Evolutionary conservation across 208 protist species (phyloP).

Genomic region (Trypanosoma theileri): DNA sequence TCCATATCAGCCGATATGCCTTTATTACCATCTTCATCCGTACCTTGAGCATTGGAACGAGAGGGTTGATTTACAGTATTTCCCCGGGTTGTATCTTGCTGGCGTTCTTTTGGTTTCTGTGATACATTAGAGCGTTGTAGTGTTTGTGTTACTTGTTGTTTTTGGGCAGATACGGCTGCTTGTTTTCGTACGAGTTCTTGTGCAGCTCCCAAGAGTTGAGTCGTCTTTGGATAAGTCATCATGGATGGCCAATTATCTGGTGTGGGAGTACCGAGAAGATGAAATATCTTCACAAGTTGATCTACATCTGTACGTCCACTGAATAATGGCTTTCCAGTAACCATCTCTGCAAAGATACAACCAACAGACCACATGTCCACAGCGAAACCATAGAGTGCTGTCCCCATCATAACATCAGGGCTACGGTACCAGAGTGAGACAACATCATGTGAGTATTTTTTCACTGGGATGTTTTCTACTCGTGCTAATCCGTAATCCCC

Average conservation of each 20-base stretch:
- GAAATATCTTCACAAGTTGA: slow-evolving; percentile 88
- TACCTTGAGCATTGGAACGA: too few relatives aligned
- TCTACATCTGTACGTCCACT: slow-evolving; percentile 86
- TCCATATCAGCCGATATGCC: background rate
- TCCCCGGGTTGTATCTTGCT: background rate
- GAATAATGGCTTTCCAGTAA: slow-evolving; percentile 85
- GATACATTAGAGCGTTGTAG: background rate
- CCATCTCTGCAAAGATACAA: slow-evolving; percentile 94
- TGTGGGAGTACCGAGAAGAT: slow-evolving; percentile 93
- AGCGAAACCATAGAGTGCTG: slow-evolving; percentile 70
- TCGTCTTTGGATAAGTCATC: slow-evolving; percentile 53
- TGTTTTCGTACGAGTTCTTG: slow-evolving; percentile 21
- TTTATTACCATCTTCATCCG: background rate
- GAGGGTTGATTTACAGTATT: background rate
- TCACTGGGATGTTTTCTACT: slow-evolving; percentile 89
- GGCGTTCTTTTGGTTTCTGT: background rate
- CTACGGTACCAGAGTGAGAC: slow-evolving; percentile 95
- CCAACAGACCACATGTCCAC: slow-evolving; percentile 95
- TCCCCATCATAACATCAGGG: slow-evolving; percentile 91
- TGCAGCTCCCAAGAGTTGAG: slow-evolving; percentile 38
- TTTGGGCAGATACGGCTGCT: slow-evolving; percentile 6
- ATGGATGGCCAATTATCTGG: slow-evolving; percentile 93
- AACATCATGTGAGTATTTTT: slow-evolving; percentile 91
- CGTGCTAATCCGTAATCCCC: slow-evolving; percentile 90
- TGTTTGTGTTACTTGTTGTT: background rate